phyloP scores from a whole-genome alignment of 2,329 filamentous ascomycete genomes.

The Pezicula carpinea region DNA sequence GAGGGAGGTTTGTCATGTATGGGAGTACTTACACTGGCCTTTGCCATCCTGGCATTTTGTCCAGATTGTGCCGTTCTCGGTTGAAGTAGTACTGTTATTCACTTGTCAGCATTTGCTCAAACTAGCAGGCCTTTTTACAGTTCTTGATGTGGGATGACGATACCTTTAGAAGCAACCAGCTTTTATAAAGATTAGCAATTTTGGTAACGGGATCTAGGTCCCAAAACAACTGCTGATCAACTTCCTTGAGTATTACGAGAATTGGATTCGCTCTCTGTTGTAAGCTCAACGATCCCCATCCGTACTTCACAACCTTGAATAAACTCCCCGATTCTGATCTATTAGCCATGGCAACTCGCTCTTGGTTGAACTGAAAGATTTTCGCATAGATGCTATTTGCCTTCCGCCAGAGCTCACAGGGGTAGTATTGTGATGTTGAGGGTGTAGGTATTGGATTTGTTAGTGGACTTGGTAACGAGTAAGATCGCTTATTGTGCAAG shows the following conservation, averaged over 20 bases:
- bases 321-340: slow-evolving; percentile 5
- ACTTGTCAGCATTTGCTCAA: neutral
- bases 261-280: slow-evolving; percentile 11
- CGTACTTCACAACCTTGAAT: slow-evolving; percentile 9
- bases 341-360: slow-evolving; percentile 1
- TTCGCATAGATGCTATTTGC: slow-evolving; percentile 13
- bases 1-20: neutral
- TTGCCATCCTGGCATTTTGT: slow-evolving; percentile 15
- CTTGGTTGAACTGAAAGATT: slow-evolving; percentile 5
- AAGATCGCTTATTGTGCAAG: too few species aligned
- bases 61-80: slow-evolving; percentile 7
- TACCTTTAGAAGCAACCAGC: slow-evolving; percentile 13
- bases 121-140: neutral
- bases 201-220: slow-evolving; percentile 14
- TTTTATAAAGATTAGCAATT: slow-evolving; percentile 15
- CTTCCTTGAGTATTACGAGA: slow-evolving; percentile 11
- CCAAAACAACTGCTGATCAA: slow-evolving; percentile 13
- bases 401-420: slow-evolving; percentile 10
- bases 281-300: slow-evolving; percentile 9
- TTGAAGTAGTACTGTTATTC: slow-evolving; percentile 13
- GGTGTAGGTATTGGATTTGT: slow-evolving; percentile 1
- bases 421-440: slow-evolving; percentile 1
- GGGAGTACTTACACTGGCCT: slow-evolving; percentile 11
- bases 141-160: neutral
- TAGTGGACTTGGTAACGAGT: neutral